Evolutionary conservation across 352 stramenopile genomes (phyloP).

Genomic region (Blastocystis sp.): DNA sequence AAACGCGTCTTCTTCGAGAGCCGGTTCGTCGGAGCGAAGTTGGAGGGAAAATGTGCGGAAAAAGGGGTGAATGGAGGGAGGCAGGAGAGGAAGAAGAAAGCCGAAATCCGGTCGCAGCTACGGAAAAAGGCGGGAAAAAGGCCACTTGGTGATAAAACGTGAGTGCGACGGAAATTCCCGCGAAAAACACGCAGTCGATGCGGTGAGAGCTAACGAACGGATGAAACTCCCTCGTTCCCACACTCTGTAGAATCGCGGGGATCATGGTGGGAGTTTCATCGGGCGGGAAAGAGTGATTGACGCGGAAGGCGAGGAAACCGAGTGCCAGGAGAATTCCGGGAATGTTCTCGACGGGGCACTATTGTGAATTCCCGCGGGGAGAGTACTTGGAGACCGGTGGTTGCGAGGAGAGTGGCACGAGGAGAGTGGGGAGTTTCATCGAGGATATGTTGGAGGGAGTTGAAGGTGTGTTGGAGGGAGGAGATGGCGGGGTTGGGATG

Average conservation of each 20-base stretch:
- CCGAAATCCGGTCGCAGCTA: not conserved
- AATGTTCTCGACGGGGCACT: conserved; percentile 5
- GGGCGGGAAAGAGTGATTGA: not conserved
- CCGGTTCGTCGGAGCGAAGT: not conserved
- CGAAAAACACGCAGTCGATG: not conserved
- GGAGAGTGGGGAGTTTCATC: not conserved
- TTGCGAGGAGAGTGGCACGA: not conserved
- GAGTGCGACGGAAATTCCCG: not conserved
- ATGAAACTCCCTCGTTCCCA: not conserved
- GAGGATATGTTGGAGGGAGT: not conserved
- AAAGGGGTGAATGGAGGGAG: not conserved
- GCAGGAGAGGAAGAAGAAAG: not conserved
- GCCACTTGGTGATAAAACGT: not conserved
- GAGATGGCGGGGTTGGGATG: not conserved
- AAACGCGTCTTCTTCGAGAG: not conserved
- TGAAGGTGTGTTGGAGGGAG: not conserved
- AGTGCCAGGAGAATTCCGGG: not conserved
- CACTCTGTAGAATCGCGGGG: not conserved
- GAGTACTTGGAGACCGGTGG: not conserved
- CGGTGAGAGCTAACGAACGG: not conserved
- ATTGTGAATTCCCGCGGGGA: not conserved
- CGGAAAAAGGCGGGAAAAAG: not conserved
- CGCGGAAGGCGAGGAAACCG: not conserved
- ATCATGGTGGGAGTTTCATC: not conserved
- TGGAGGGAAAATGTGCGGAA: not conserved